Percentiles rank a stretch among this genome's conserved stretches.
Conservation (phyloP, 352 stramenopile species). For the Saprolegnia parasitica region DNA sequence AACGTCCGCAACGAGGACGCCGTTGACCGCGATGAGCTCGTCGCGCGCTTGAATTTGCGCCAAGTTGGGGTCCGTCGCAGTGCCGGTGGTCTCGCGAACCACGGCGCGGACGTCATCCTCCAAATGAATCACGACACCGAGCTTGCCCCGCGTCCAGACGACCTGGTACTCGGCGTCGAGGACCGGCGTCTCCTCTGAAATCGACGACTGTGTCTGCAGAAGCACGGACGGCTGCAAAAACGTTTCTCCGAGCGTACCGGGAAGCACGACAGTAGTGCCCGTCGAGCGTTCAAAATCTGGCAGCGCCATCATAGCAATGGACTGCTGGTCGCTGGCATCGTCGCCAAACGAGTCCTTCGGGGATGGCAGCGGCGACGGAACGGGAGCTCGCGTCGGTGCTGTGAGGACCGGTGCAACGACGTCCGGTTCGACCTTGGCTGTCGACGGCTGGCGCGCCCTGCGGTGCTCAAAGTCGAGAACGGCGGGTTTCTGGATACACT, state of each 20-base stretch:
- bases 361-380: constrained; percentile 47
- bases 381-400: constrained; percentile 32
- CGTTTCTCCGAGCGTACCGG: constrained; percentile 6
- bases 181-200: constrained; percentile 3
- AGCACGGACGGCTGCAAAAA: constrained; percentile 33
- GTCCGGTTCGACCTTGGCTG: not conserved
- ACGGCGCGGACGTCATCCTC: constrained; percentile 19
- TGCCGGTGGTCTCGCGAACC: constrained; percentile 11
- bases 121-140: constrained; percentile 24
- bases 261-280: constrained; percentile 1
- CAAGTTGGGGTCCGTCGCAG: constrained; percentile 14
- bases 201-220: constrained; percentile 24
- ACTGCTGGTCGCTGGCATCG: not conserved
- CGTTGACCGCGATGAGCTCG: constrained; percentile 25
- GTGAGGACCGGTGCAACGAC: constrained; percentile 5
- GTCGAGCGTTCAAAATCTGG: constrained; percentile 4
- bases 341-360: not conserved
- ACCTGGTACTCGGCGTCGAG: constrained; percentile 16
- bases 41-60: constrained; percentile 27
- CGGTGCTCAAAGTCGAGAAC: constrained; percentile 64
- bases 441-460: not conserved
- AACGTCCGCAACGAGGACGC: constrained; percentile 11
- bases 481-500: constrained; percentile 73
- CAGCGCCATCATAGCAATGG: constrained; percentile 10
- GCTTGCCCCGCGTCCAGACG: constrained; percentile 19